Conservation (phyloP, 1,284 basidiomycete species). For the Pholiota adiposa region DNA sequence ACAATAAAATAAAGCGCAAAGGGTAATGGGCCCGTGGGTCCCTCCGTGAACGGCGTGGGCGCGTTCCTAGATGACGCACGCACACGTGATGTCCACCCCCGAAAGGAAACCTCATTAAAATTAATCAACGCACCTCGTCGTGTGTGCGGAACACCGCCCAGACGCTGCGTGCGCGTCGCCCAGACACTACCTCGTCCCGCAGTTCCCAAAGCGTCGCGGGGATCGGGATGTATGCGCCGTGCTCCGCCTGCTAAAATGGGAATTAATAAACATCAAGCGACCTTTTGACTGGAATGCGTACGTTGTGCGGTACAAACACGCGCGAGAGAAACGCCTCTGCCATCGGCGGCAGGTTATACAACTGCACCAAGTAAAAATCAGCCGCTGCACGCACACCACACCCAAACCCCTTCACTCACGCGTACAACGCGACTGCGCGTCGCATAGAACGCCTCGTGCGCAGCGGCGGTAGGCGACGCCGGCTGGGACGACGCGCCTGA, state of each 20-base stretch:
- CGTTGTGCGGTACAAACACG: constrained; percentile 40
- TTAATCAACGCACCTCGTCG: constrained; percentile 54
- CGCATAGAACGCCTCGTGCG: constrained; percentile 47
- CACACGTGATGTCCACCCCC: constrained; percentile 17
- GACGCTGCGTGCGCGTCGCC: constrained; percentile 34
- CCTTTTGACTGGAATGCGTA: constrained; percentile 29
- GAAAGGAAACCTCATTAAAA: too few relatives aligned
- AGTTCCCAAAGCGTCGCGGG: constrained; percentile 51
- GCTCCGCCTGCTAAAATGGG: constrained; percentile 20
- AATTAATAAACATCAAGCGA: constrained; percentile 12
- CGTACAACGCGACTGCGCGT: constrained; percentile 55
- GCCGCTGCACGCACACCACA: background rate
- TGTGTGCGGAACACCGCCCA: constrained; percentile 65
- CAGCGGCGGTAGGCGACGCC: constrained; percentile 29
- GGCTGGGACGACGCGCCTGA: constrained; percentile 4
- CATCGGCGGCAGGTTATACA: constrained; percentile 42
- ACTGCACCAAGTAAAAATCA: constrained; percentile 22
- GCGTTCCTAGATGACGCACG: constrained; percentile 3
- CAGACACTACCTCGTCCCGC: constrained; percentile 34
- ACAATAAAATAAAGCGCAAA: constrained; percentile 20
- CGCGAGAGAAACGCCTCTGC: constrained; percentile 42
- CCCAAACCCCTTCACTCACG: constrained; percentile 36
- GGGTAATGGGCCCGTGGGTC: background rate
- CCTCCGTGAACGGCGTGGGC: constrained; percentile 36
- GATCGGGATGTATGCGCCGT: constrained; percentile 26